Evolutionary conservation across 2,329 filamentous ascomycete species (phyloP), one percentile per base, ranked within the genome.

Genomic region (Fusarium avenaceum): DNA sequence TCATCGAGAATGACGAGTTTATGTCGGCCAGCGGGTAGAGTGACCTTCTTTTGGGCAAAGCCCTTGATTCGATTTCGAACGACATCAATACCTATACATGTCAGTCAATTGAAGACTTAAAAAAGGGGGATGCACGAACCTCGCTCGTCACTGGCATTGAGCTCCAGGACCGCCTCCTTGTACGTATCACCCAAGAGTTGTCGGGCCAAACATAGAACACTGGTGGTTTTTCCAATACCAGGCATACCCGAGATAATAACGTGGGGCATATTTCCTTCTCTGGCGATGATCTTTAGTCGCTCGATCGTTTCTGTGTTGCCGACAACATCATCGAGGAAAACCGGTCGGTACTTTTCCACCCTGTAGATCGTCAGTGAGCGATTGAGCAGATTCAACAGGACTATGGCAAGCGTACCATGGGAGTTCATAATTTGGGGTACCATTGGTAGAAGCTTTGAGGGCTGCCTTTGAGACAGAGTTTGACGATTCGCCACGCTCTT

Each of bases 171-270:
- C 0, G 96, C 96, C 83, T 99, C 96, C 80, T 97, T 98, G 85
- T 98, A 99, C 30, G 93, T 87, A 76, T 97, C 92, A 10, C 96
- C 96, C 3, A 99, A 85, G 63, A 99, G 82, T 78, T 98, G 95
- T 62, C 95, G 88, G 19, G 96, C 96, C 46, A 99, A 88, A 77
- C 96, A 98, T 64, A 98, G 84, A 57, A 99, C 90, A 57, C 94
- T 97, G 1, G 96, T 98, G 6, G 96, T 99, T 84, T 99, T 99
- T 80, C 96, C 96, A 76, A 98, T 99, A 76, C 96, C 96, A 20
- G 96, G 96, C 94, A 97, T 98, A 63, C 96, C 96, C n/a, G 93
- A 97, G 75, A 99, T 98, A 80, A 99, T 98, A 76, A 99, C 89
- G 81, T 99, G 96, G 4, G 96, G 96, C 94, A 99, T 97, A 81